phyloP scores from a whole-genome alignment of 2,329 filamentous ascomycete genomes.

The Ceratocystis alfenasii region DNA sequence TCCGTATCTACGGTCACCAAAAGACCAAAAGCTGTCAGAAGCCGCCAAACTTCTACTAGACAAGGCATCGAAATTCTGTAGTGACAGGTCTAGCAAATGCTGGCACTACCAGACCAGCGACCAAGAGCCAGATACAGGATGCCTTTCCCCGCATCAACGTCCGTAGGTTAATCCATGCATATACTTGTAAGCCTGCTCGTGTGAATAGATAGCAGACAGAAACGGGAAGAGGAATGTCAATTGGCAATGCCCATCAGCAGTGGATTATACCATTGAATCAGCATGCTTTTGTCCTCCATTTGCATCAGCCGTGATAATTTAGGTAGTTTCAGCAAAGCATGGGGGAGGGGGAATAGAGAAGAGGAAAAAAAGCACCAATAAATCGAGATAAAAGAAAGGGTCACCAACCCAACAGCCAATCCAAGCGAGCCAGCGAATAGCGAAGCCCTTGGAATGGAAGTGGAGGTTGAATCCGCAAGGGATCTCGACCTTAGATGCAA shows the following conservation, averaged over 20 bases:
- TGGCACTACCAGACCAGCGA: slow-evolving; percentile 6
- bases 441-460: slow-evolving; percentile 7
- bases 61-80: neutral
- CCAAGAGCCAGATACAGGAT: neutral
- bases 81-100: neutral
- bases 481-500: neutral
- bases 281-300: neutral
- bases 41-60: neutral
- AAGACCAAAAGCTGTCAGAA: neutral
- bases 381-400: neutral
- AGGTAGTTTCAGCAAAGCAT: neutral
- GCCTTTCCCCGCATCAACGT: neutral
- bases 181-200: neutral
- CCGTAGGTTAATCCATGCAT: neutral
- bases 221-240: slow-evolving; percentile 2
- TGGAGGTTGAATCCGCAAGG: slow-evolving; percentile 8
- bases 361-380: neutral
- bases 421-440: neutral
- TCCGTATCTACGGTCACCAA: neutral
- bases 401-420: neutral
- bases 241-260: neutral
- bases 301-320: slow-evolving; percentile 4
- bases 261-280: neutral
- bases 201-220: neutral
- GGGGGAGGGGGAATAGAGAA: too few relatives aligned